phyloP scores from a whole-genome alignment of 2,329 filamentous ascomycete species.

The Alternaria infectoria region DNA sequence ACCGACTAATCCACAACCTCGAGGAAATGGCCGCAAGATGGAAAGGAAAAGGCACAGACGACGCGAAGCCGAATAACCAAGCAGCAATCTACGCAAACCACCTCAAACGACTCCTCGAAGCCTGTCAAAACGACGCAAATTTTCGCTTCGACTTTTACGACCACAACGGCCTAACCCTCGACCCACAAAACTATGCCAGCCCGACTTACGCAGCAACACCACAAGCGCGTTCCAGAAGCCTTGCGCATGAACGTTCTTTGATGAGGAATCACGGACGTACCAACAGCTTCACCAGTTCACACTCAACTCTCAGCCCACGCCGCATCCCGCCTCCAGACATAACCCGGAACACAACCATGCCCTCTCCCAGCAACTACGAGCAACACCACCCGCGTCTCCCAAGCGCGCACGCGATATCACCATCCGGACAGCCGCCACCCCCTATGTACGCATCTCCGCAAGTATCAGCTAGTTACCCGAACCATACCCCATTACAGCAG shows the following conservation, averaged over 20 bases:
- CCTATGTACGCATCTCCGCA: conserved; percentile 2
- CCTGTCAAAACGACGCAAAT: conserved; percentile 24
- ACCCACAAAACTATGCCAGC: conserved; percentile 24
- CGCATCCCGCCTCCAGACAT: conserved; percentile 10
- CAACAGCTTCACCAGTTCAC: conserved; percentile 23
- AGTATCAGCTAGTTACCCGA: neutral
- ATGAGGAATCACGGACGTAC: conserved; percentile 10
- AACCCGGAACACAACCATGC: neutral
- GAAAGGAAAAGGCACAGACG: conserved; percentile 6
- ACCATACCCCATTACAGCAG: neutral
- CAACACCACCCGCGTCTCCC: conserved; percentile 2
- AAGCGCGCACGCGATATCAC: neutral
- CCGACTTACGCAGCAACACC: conserved; percentile 25
- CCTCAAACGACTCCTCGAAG: conserved; percentile 29
- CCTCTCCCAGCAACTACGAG: conserved; percentile 7
- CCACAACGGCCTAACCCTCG: conserved; percentile 31
- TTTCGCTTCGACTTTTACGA: conserved; percentile 43
- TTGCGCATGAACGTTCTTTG: conserved; percentile 2
- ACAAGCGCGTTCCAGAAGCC: conserved; percentile 12
- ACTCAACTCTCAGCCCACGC: conserved; percentile 20
- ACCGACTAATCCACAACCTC: conserved; percentile 28
- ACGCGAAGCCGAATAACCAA: conserved; percentile 20
- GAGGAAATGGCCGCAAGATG: conserved; percentile 40
- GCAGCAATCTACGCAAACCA: conserved; percentile 35
- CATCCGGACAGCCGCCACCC: neutral